Evolutionary conservation across 768 basidiomycete genomes (phyloP).

Genomic region (Basidioascus undulatus): DNA sequence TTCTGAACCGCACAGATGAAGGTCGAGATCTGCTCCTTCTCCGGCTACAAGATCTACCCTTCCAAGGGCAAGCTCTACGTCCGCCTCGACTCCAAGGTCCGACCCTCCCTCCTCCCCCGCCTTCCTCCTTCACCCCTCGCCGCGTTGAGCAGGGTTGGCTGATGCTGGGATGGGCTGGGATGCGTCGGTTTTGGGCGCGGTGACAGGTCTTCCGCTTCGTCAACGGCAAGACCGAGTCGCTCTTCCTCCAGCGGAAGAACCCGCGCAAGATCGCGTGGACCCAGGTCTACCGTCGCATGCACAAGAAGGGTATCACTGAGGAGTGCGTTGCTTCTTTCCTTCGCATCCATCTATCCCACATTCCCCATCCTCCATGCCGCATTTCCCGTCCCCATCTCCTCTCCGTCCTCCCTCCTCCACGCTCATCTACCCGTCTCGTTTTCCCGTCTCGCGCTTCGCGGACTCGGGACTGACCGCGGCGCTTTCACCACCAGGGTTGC

Average conservation of each 20-base stretch:
- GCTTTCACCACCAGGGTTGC: too few relatives aligned
- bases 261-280: constrained; percentile 99
- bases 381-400: too few relatives aligned
- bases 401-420: too few relatives aligned
- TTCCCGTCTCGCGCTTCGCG: too few relatives aligned
- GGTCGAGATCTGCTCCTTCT: constrained; percentile 97
- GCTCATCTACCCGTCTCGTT: too few relatives aligned
- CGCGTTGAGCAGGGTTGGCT: too few relatives aligned
- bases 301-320: constrained; percentile 99
- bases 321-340: too few relatives aligned
- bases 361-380: too few relatives aligned
- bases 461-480: too few relatives aligned
- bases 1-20: constrained; percentile 34
- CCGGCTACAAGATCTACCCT: constrained; percentile 92
- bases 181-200: too few relatives aligned
- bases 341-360: too few relatives aligned
- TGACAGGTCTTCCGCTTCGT: constrained; percentile 86
- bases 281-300: constrained; percentile 75
- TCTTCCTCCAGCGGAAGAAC: constrained; percentile 98
- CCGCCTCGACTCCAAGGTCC: constrained; percentile 15
- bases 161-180: too few relatives aligned
- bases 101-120: neutral
- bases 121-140: neutral
- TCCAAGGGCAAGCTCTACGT: constrained; percentile 61
- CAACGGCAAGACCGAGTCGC: constrained; percentile 73